Evolutionary conservation across 108 stramenopile species (phyloP).

Genomic region (Cylindrotheca closterium): DNA sequence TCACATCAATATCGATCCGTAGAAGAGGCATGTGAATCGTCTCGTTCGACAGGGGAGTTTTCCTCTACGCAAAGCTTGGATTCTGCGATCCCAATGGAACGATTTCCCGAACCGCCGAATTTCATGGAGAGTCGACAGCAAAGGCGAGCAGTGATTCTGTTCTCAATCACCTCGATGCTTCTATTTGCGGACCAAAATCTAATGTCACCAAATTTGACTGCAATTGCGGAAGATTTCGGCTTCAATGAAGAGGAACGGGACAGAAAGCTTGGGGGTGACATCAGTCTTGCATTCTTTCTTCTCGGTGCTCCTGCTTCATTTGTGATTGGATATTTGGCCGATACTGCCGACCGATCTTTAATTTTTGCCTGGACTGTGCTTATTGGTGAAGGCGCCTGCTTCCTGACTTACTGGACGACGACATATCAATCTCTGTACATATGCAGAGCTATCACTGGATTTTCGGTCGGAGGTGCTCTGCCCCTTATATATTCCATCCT

Average conservation of each 20-base stretch:
- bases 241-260: conserved; percentile 76
- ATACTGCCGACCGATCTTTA: conserved; percentile 34
- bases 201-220: conserved; percentile 79
- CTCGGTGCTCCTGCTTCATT: conserved; percentile 75
- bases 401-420: conserved; percentile 60
- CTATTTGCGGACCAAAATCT: conserved; percentile 88
- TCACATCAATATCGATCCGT: neutral
- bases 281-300: conserved; percentile 82
- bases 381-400: conserved; percentile 81
- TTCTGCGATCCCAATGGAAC: too few relatives aligned
- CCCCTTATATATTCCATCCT: conserved; percentile 84
- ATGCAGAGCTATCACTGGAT: conserved; percentile 80
- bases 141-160: conserved; percentile 20
- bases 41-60: too few relatives aligned
- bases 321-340: conserved; percentile 55
- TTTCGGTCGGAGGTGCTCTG: conserved; percentile 76
- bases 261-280: conserved; percentile 76
- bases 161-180: conserved; percentile 66
- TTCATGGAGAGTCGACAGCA: too few relatives aligned
- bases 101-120: too few relatives aligned
- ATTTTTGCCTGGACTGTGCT: conserved; percentile 74
- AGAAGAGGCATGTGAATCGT: neutral
- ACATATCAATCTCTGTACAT: conserved; percentile 72
- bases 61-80: too few relatives aligned
- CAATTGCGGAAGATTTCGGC: conserved; percentile 78